A percentile compares a stretch with the other conserved stretches of the same genome.
Evolutionary conservation across 495 filamentous ascomycete genomes (phyloP).

Genomic region (Penicillium paradoxum): DNA sequence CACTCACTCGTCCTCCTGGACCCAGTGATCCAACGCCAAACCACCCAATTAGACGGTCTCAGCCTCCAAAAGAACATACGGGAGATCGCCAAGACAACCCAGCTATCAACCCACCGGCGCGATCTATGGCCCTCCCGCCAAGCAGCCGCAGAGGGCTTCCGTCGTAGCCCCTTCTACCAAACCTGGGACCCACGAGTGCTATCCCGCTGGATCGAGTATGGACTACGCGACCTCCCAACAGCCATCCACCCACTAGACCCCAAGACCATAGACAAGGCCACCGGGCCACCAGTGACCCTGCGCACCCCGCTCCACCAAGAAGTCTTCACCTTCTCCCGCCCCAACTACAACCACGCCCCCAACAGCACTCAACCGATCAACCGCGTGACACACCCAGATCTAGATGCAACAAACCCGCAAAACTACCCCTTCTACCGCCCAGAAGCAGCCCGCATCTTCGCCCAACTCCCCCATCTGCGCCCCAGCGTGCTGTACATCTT

Average conservation of each 20-base stretch:
- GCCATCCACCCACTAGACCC: conserved; percentile 45
- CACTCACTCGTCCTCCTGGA: conserved; percentile 74
- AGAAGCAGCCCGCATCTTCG: conserved; percentile 60
- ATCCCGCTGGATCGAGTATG: conserved; percentile 58
- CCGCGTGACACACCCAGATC: conserved; percentile 44
- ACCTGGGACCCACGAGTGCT: conserved; percentile 71
- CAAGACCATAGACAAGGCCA: conserved; percentile 19
- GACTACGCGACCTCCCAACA: conserved; percentile 61
- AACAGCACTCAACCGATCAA: conserved; percentile 34
- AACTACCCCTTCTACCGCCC: conserved; percentile 68
- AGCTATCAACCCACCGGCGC: conserved; percentile 56
- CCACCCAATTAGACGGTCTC: conserved; percentile 34
- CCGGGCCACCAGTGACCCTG: conserved; percentile 49
- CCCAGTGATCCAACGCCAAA: conserved; percentile 62
- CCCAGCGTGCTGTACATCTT: conserved; percentile 84
- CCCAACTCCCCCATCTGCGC: conserved; percentile 61
- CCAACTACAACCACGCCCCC: conserved; percentile 43
- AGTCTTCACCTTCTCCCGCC: conserved; percentile 56
- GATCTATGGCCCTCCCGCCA: conserved; percentile 66
- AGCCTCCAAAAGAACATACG: conserved; percentile 20
- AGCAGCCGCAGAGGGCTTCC: conserved; percentile 57
- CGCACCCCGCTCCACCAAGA: conserved; percentile 57
- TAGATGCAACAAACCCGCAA: conserved; percentile 33
- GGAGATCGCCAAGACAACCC: conserved; percentile 39
- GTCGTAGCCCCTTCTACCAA: conserved; percentile 61